Evolutionary conservation across 2,329 filamentous ascomycete species (phyloP), one percentile per base, ranked within the genome.

Genomic region (Catunica adiposa): DNA sequence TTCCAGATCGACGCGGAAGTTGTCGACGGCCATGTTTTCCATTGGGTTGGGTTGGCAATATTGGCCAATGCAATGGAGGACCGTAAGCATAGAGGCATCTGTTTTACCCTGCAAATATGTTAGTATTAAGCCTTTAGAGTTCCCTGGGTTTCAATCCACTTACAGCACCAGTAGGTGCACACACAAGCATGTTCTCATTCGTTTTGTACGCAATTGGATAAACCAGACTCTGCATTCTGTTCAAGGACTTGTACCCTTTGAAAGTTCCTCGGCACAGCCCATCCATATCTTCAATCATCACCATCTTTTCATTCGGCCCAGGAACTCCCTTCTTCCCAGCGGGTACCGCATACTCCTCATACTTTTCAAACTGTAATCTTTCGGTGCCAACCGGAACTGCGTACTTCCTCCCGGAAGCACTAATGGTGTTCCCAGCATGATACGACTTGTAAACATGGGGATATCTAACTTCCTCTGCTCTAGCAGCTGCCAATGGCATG

Each of bases 161-260:
- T 67, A 78, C 76, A 59, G 89, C 89, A 79, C 92, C 92, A 55
- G 92, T 98, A 3, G 92, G 92, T 22, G 92, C 92, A 68, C 92
- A 98, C 58, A 98, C 94, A 53, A 98, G 79, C 90, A 98, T 96
- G 62, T 98, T 98, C 69, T 98, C 92, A 64, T 82, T 95, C 1
- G 88, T 96, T 66, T 84, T 87, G 70, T 98, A 97, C 0, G 89
- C 92, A 3, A 98, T 87, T 0, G 89, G 89, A 63, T 95, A 95
- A 0, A 97, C 86, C 51, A 98, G 74, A 66, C 89, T 97, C 70
- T 98, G 92, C 94, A 98, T 98, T 26, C 94, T 84, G 65, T 98
- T 98, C 58, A 98, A 76, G 2, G 85, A 71, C 69, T 89, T 90
- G 73, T 98, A 98, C 0, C 89, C 89, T 64, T 84, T 86, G 71